phyloP scores from a whole-genome alignment of 176 grass and related monocot species.

The Phoenix roebelenii region DNA sequence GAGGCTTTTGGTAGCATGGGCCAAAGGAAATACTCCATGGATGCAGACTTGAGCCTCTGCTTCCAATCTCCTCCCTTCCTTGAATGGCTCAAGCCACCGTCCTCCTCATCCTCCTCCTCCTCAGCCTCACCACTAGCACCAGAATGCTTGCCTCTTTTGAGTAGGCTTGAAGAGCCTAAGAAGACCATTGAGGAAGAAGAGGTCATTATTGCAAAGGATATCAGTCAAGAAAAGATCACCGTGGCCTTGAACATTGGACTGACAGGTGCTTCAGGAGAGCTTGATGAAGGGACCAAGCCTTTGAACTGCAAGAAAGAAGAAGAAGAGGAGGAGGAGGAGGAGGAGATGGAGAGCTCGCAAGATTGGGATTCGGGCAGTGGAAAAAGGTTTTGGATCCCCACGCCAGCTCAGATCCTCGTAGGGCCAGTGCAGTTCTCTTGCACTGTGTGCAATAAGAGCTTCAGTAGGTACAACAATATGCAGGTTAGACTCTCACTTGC shows the following conservation, averaged over 20 bases:
- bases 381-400: conserved; percentile 71
- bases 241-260: conserved; percentile 68
- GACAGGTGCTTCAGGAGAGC: conserved; percentile 25
- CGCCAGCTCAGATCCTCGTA: conserved; percentile 66
- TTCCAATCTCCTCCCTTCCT: background rate
- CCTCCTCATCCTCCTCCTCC: background rate
- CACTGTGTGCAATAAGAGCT: conserved; percentile 79
- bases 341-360: conserved; percentile 15
- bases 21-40: conserved; percentile 13
- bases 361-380: conserved; percentile 8
- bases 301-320: conserved; percentile 15
- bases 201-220: background rate
- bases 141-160: conserved; percentile 59
- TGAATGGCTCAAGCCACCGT: background rate
- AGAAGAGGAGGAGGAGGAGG: conserved; percentile 20
- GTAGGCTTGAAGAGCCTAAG: conserved; percentile 41
- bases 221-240: background rate
- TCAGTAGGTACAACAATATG: conserved; percentile 97
- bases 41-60: conserved; percentile 11
- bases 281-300: background rate
- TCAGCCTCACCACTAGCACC: background rate
- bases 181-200: conserved; percentile 31
- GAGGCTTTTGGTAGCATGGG: conserved; percentile 1
- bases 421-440: conserved; percentile 80
- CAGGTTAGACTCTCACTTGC: conserved; percentile 36